Percentiles rank a stretch among this genome's conserved stretches.
Evolutionary conservation across 495 filamentous ascomycete genomes (phyloP).

Genomic region (Penicillium pancosmium): DNA sequence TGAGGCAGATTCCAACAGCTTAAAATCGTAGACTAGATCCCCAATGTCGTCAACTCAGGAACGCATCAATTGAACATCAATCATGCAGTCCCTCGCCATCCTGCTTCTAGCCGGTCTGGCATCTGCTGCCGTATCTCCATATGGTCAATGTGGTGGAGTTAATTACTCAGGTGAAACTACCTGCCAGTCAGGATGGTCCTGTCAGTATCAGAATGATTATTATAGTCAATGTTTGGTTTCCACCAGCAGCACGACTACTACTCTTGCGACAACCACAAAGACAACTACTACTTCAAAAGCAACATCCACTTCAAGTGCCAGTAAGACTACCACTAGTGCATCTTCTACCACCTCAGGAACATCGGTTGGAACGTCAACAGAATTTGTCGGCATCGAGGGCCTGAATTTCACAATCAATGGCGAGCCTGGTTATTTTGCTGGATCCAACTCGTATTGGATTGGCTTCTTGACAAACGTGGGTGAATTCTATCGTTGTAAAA

Average conservation of each 20-base stretch:
- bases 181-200: slow-evolving; percentile 36
- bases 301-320: slow-evolving; percentile 10
- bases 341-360: not conserved
- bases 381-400: slow-evolving; percentile 53
- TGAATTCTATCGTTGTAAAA: too few relatives aligned
- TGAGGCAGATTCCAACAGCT: not conserved
- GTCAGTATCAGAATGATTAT: slow-evolving; percentile 36
- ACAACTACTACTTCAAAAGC: slow-evolving; percentile 11
- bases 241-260: slow-evolving; percentile 10
- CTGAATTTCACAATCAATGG: slow-evolving; percentile 65
- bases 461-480: slow-evolving; percentile 60
- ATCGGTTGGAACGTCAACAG: too few relatives aligned
- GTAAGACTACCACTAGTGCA: not conserved
- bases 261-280: slow-evolving; percentile 15
- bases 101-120: slow-evolving; percentile 26
- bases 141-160: slow-evolving; percentile 40
- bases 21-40: not conserved
- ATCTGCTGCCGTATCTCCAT: slow-evolving; percentile 30
- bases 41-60: not conserved
- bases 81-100: slow-evolving; percentile 13
- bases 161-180: slow-evolving; percentile 29
- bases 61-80: not conserved
- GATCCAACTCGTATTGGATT: slow-evolving; percentile 78
- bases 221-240: slow-evolving; percentile 41
- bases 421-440: slow-evolving; percentile 62